These are phyloP conservation scores for Fusarium sp. DNA, from an alignment of 2,329 filamentous ascomycete genomes.

Conservation along the genomic window DNA sequence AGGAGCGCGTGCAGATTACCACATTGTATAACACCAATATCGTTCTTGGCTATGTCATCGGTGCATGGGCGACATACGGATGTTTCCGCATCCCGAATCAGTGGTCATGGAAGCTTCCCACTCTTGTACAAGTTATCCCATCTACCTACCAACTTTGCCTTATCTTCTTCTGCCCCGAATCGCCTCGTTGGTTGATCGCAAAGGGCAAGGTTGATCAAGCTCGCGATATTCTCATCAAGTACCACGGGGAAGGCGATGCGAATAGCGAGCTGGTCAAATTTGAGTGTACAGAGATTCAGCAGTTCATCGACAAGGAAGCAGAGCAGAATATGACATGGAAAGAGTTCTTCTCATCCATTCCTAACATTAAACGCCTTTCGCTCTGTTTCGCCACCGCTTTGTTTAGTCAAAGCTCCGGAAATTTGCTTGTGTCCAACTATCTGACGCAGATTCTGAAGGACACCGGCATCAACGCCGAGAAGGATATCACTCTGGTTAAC, in stretches of 20 bases:
- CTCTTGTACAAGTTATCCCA: conserved; percentile 64
- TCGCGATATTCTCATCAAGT: conserved; percentile 62
- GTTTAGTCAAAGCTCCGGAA: conserved; percentile 58
- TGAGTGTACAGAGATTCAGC: conserved; percentile 64
- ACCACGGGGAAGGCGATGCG: conserved; percentile 62
- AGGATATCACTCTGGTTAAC: conserved; percentile 58
- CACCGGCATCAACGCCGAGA: conserved; percentile 54
- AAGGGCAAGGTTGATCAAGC: conserved; percentile 65
- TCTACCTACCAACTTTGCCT: conserved; percentile 57
- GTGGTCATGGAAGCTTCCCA: conserved; percentile 53
- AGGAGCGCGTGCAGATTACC: conserved; percentile 47
- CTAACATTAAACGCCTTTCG: conserved; percentile 57
- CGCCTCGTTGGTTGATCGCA: conserved; percentile 69
- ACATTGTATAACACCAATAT: conserved; percentile 44
- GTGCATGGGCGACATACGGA: conserved; percentile 45
- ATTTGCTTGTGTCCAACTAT: conserved; percentile 54
- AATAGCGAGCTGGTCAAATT: conserved; percentile 60
- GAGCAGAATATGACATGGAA: conserved; percentile 59
- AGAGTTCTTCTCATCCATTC: conserved; percentile 55
- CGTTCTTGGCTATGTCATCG: conserved; percentile 39
- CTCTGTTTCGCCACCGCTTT: conserved; percentile 57
- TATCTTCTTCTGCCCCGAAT: conserved; percentile 68
- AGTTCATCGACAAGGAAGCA: conserved; percentile 59
- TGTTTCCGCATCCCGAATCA: conserved; percentile 38
- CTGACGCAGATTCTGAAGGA: conserved; percentile 56